Base-by-base conservation (phyloP, 2,329 filamentous ascomycete genomes). In the Helotiales sp. region DNA sequence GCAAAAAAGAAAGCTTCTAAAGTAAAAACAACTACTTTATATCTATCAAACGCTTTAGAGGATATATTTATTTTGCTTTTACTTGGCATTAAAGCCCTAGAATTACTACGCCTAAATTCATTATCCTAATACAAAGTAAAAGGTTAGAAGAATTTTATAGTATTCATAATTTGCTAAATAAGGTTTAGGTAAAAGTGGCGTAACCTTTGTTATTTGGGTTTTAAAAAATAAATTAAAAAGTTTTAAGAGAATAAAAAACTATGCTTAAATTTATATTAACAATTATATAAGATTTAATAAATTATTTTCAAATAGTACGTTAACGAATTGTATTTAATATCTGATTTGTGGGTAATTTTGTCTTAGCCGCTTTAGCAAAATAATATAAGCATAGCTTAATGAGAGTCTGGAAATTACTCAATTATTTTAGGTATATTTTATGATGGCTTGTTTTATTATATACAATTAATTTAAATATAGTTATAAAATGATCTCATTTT, bases 1-100 rank as follows among this genome's bases (percentile, higher is more conserved):
- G 58, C 17, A 37, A 30, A 45, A 22, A n/a, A 47, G 40, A 61
- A 45, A 54, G 50, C 50, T 54, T 54, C 28, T 54, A 54, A 54
- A 32, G 50, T 28, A 54, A 20, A 54, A 11, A 5, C 28, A 54
- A 54, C n/a, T n/a, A n/a, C n/a, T n/a, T n/a, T n/a, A n/a, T n/a
- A n/a, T 22, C 17, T 10, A 58, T 26, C 24, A 45, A 8, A 26
- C n/a, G 10, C n/a, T 49, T 50, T 15, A 49, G n/a, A 45, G n/a
- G 28, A 59, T 45, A 40, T 28, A n/a, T 45, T n/a, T 40, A 59
- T 20, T 32, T 59, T 43, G 1, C 32, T 3, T 3, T 59, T 45
- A 59, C 37, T 59, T 26, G 20, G 50, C 13, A 32, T 54, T 20
- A 54, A 54, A 54, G 11, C 50, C 26, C 50, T 17, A 54, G 28